Evolutionary conservation across 2,329 filamentous ascomycete species (phyloP), one percentile per base, ranked within the genome.

Genomic region (Neophaeococcomyces mojaviensis): DNA sequence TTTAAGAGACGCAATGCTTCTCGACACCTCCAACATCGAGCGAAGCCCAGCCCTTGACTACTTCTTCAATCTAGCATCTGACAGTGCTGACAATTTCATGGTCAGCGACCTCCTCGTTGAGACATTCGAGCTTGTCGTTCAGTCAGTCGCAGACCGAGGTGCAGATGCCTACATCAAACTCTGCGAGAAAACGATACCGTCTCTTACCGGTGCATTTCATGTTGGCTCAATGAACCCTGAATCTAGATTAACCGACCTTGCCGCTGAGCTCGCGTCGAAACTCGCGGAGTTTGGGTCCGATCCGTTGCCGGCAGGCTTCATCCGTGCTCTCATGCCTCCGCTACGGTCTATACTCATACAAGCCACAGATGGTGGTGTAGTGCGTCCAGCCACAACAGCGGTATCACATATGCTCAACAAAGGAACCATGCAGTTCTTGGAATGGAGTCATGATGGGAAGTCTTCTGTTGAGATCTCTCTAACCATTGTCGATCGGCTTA

Each of bases 351-450:
- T 97, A 28, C 72, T 98, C 32, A 82, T 96, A 65, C 81, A 81
- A 52, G 89, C 87, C 2, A 74, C 74, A n/a, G 90, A 97, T 55
- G 88, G 87, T 46, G 88, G 94, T 56, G 75, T 98, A 20, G 78
- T 97, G 47, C 85, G 89, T 50, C 85, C 89, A 2, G 87, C 86
- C 10, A 92, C 88, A 0, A 81, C 88, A 58, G 82, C 87, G 0
- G 81, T 95, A 54, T 90, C 92, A 67, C 88, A 87, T 63, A 88
- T 97, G 66, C 76, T 98, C 28, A 78, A 82, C 55, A 88, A 96
- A 63, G 92, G 96, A 60, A 83, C 90, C 56, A 78, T 88, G 52
- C 92, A 97, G 61, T 80, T 97, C 34, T 84, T 97, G 57, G 79
- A 77, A 53, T 98, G 88, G 84, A 87, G 95, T 60, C 79, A 82